These are phyloP conservation scores for Cladosporium velox DNA, from an alignment of 2,329 filamentous ascomycete genomes.

Conservation along the genomic window DNA sequence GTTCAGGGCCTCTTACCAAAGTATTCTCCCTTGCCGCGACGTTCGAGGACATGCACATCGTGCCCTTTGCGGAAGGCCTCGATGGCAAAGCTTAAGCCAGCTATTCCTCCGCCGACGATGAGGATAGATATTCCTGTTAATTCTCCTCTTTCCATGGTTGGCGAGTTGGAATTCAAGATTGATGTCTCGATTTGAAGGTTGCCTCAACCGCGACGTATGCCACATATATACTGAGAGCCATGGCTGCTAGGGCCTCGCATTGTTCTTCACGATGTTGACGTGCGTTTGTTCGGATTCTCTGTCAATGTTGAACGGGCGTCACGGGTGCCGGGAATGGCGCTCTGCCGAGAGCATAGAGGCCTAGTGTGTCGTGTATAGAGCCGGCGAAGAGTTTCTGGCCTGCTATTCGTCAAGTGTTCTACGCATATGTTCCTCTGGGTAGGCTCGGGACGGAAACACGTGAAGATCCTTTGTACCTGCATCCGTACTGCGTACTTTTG, in stretches of 20 bases:
- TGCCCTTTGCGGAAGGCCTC: not conserved
- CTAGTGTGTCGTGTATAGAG: no score
- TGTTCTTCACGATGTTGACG: not conserved
- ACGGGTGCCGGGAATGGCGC: not conserved
- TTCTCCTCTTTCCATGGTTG: not conserved
- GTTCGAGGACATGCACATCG: not conserved
- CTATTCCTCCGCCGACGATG: not conserved
- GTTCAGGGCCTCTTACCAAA: not conserved
- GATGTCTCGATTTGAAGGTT: not conserved
- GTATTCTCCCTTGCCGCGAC: not conserved
- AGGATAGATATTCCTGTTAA: not conserved
- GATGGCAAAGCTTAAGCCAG: not conserved
- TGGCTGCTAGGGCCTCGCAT: not conserved
- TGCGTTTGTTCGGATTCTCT: no score
- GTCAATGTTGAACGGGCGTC: not conserved
- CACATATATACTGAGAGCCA: not conserved
- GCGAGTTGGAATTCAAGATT: not conserved
- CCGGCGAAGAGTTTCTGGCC: no score
- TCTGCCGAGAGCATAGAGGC: not conserved
- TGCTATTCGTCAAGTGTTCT: no score
- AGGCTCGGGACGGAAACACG: no score
- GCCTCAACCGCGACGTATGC: not conserved
- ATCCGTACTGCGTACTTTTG: no score
- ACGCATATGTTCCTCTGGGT: no score
- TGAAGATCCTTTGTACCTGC: no score